Conservation (phyloP, 306 rosid species). For the Sicyos baderoa region DNA sequence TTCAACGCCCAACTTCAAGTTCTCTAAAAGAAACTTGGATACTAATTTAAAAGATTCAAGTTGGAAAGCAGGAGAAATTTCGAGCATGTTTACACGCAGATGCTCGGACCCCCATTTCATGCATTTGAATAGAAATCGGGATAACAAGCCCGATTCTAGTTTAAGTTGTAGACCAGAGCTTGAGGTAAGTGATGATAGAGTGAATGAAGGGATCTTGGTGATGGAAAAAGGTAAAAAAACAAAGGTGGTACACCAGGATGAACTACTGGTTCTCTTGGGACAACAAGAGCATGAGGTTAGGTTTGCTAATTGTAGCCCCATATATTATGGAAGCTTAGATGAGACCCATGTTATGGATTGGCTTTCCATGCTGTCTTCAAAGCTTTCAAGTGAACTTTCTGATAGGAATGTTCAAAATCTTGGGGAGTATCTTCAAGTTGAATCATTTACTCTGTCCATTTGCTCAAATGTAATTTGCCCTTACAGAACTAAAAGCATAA, state of each 20-base stretch:
- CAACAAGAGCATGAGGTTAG: constrained; percentile 39
- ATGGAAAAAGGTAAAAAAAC: constrained; percentile 45
- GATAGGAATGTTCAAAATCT: constrained; percentile 32
- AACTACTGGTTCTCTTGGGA: constrained; percentile 50
- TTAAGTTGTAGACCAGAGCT: constrained; percentile 25
- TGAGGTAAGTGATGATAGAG: constrained; percentile 63
- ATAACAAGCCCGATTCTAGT: constrained; percentile 15
- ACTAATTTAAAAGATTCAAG: constrained; percentile 1
- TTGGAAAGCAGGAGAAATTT: constrained; percentile 35
- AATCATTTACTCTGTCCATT: constrained; percentile 32
- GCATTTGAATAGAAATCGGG: constrained; percentile 37
- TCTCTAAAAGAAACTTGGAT: constrained; percentile 36
- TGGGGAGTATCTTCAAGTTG: constrained; percentile 38
- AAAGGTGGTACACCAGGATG: constrained; percentile 56
- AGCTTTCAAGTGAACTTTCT: constrained; percentile 28
- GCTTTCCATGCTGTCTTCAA: constrained; percentile 29
- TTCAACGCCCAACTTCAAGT: constrained; percentile 60
- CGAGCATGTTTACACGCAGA: constrained; percentile 36
- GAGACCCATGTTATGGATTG: constrained; percentile 17
- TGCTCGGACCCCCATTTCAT: constrained; percentile 57
- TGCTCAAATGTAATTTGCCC: constrained; percentile 40
- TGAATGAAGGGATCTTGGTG: constrained; percentile 53
- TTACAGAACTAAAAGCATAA: constrained; percentile 31
- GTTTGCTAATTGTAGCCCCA: constrained; percentile 38
- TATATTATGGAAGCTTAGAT: constrained; percentile 22